phyloP scores from a whole-genome alignment of 2,329 filamentous ascomycete species.

The Penicillium paneum region DNA sequence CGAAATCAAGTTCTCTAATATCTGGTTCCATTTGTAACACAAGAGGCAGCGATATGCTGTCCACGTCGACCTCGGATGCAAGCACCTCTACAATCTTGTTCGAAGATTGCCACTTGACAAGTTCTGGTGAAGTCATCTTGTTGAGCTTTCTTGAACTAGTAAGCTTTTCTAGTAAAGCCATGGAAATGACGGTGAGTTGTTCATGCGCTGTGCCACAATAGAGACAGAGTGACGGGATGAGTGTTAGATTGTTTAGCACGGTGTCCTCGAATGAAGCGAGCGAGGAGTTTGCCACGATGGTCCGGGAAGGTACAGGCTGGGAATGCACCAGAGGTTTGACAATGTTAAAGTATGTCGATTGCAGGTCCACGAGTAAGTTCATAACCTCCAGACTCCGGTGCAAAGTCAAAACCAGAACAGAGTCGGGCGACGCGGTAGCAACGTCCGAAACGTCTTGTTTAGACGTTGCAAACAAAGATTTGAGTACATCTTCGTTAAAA shows the following conservation, averaged over 20 bases:
- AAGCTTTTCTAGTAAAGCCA: slow-evolving; percentile 80
- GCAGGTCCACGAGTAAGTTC: slow-evolving; percentile 76
- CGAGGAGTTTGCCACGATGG: slow-evolving; percentile 67
- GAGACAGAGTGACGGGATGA: slow-evolving; percentile 78
- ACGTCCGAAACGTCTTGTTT: slow-evolving; percentile 73
- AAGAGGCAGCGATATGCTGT: slow-evolving; percentile 73
- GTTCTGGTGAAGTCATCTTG: slow-evolving; percentile 62
- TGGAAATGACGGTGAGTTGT: slow-evolving; percentile 72
- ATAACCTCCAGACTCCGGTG: slow-evolving; percentile 80
- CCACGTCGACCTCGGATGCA: slow-evolving; percentile 73
- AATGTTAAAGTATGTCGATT: slow-evolving; percentile 87
- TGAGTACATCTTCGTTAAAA: slow-evolving; percentile 86
- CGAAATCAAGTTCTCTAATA: slow-evolving; percentile 68
- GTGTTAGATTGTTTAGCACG: slow-evolving; percentile 71
- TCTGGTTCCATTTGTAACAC: slow-evolving; percentile 63
- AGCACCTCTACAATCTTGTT: slow-evolving; percentile 88
- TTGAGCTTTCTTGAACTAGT: slow-evolving; percentile 79
- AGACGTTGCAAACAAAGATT: slow-evolving; percentile 71
- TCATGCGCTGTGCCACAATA: slow-evolving; percentile 84
- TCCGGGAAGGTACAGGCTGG: slow-evolving; percentile 57
- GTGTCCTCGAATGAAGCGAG: slow-evolving; percentile 92
- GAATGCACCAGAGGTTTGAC: slow-evolving; percentile 74
- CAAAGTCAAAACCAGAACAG: slow-evolving; percentile 75
- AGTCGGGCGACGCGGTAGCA: slow-evolving; percentile 69
- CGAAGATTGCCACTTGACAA: slow-evolving; percentile 61